Base-by-base conservation (phyloP, 2,329 filamentous ascomycete genomes). In the Ascochyta koolunga region DNA sequence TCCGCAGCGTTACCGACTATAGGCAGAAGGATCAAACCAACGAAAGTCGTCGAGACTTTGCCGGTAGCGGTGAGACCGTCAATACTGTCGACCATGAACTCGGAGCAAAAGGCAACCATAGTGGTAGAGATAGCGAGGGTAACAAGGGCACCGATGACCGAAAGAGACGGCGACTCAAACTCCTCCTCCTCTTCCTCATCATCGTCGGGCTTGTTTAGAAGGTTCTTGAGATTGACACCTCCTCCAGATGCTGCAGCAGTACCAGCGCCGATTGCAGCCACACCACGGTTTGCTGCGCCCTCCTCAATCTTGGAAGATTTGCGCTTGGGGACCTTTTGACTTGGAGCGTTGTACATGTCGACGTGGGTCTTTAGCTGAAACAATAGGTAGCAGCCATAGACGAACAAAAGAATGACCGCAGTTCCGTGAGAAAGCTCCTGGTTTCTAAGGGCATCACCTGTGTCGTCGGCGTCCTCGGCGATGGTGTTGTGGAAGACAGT, bases 291-390 rank as follows among this genome's bases (percentile, higher is more conserved):
- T 8, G 79, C 76, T 9, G 81, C 79, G 15, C 83, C 82, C 41
- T 81, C 76, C 50, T 78, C 72, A 47, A 83, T 72, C 60, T 80
- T 78, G 38, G 74, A 70, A 8, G 69, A 69, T 33, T 76, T 75
- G 47, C 71, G 76, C 66, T 85, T 90, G 2, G 87, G 84, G 0
- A 89, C 88, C 74, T 96, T 96, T 64, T 90, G 82, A 61, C 88
- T 90, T 29, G 90, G 86, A 46, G 86, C 86, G 71, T 89, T 91
- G 80, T 96, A 97, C 71, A 96, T 87, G 8, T 79, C 79, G 21
- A 83, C 82, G 73, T 97, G 93, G 0, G 93, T 93, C 73, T 91
- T 90, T 54, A 98, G 86, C 75, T 97, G 93, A 80, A 97, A 97
- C 75, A 90, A 83, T 2, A 98, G 86, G 68, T 96, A 97, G 51